Evolutionary conservation across 2,329 filamentous ascomycete genomes (phyloP), one percentile per base, ranked within the genome.

Genomic region (Malbranchea zuffiana): DNA sequence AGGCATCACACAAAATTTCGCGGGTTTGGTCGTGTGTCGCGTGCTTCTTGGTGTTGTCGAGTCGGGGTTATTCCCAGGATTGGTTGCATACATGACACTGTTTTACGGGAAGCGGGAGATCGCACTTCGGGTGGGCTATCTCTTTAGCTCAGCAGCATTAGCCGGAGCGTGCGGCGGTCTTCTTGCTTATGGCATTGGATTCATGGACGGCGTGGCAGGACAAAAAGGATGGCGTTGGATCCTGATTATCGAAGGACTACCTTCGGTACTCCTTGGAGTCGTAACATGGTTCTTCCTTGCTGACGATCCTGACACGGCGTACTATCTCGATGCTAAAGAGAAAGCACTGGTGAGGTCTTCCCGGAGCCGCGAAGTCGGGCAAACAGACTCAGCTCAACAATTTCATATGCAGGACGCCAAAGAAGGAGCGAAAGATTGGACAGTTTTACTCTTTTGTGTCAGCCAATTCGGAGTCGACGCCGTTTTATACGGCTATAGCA

Each of bases 401-500:
- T 72, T 77, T 45, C 67, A 74, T 45, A 74, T 70, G 59, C 54
- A 60, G 6, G 82, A 87, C 49, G 78, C 83, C 50, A 61, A 68
- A 44, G 72, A 71, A 38, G 80, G 77, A 0, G 74, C 82, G 42
- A 69, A 65, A 44, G 82, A 88, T 56, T 85, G 80, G 80, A 85
- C 81, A 53, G 73, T 83, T 16, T 84, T 77, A 68, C 60, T 69
- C 1, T 85, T 85, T 53, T 78, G 70, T 44, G 55, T 75, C 24
- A 79, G 67, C 4, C 79, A 84, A 53, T 86, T 86, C 51, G 79
- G 80, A 3, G 69, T 71, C 11, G 80, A 85, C 50, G 82, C 78
- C 1, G 81, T 86, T 74, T 66, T 87, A 0, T 87, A 87, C 50
- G 80, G 81, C 3, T 86, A 77, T 56, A 80, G 75, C 33, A 85